Evolutionary conservation across 768 basidiomycete genomes (phyloP).

Genomic region (Podaxis sp.): DNA sequence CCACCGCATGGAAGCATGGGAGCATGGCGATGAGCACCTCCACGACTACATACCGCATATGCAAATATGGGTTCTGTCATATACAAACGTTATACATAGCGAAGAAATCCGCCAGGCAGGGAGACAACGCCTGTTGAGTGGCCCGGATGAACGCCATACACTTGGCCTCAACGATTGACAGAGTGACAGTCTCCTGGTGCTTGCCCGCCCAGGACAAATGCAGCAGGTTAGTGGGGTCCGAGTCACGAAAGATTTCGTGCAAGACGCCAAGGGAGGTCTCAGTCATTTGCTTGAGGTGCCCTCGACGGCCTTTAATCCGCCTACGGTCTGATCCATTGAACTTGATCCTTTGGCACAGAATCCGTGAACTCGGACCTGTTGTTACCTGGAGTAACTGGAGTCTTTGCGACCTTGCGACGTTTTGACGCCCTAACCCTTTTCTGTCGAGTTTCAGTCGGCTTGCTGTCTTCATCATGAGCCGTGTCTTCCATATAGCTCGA

Average conservation of each 20-base stretch:
- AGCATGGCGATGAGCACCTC: too few species aligned
- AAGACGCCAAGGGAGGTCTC: conserved; percentile 37
- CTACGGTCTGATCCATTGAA: not conserved
- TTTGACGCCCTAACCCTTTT: not conserved
- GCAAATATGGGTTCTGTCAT: conserved; percentile 1
- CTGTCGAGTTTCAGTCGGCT: not conserved
- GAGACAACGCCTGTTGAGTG: not conserved
- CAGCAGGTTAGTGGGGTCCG: conserved; percentile 40
- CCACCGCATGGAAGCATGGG: too few species aligned
- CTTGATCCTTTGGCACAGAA: not conserved
- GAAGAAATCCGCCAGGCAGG: not conserved
- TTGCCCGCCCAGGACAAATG: conserved; percentile 25
- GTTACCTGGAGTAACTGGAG: not conserved
- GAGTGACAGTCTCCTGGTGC: too few species aligned
- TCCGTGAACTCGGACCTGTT: not conserved
- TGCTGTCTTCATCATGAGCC: not conserved
- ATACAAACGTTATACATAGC: conserved; percentile 35
- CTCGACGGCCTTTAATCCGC: conserved; percentile 20
- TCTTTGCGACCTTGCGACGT: not conserved
- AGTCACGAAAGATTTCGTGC: conserved; percentile 36
- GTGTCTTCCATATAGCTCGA: too few species aligned
- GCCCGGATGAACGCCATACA: too few species aligned
- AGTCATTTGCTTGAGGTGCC: conserved; percentile 25
- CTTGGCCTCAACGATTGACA: too few species aligned
- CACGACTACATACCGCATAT: not conserved